A percentile compares a stretch with the other conserved stretches of the same genome.
Evolutionary conservation across 768 basidiomycete species (phyloP).

Genomic region (Austroboletus eburneus): DNA sequence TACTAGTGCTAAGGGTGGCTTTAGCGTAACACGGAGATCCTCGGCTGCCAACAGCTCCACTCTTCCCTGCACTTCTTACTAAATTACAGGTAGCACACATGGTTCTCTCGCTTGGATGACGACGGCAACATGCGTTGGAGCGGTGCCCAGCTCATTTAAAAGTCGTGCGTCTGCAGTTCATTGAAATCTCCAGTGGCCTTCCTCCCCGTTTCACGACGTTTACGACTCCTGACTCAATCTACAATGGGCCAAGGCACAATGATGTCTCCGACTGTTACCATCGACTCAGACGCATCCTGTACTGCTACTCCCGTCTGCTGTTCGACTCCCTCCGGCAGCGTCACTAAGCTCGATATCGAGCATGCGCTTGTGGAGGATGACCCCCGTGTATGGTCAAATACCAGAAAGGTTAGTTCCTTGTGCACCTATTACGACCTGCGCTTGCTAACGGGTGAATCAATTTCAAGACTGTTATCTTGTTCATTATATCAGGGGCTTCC

Average conservation of each 20-base stretch:
- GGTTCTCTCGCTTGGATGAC: too few species aligned
- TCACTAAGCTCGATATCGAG: slow-evolving; percentile 32
- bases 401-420: slow-evolving; percentile 46
- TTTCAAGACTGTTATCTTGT: slow-evolving; percentile 16
- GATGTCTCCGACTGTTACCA: background rate
- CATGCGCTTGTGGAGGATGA: slow-evolving; percentile 51
- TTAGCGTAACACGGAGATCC: too few species aligned
- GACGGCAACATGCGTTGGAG: too few species aligned
- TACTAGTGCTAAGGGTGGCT: too few species aligned
- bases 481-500: slow-evolving; percentile 26
- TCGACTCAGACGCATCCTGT: background rate
- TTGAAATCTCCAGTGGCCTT: background rate
- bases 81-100: too few species aligned
- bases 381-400: slow-evolving; percentile 54
- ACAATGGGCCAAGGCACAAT: background rate
- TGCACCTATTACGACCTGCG: too few species aligned
- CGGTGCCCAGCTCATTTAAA: too few species aligned
- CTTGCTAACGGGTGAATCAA: background rate
- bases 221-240: slow-evolving; percentile 1
- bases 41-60: too few species aligned
- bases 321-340: background rate
- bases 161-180: slow-evolving; percentile 9
- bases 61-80: too few species aligned
- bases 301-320: background rate
- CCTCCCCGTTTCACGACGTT: background rate